Conservation (phyloP, 129 eudicot species). For the Chrysanthemum seticuspe region DNA sequence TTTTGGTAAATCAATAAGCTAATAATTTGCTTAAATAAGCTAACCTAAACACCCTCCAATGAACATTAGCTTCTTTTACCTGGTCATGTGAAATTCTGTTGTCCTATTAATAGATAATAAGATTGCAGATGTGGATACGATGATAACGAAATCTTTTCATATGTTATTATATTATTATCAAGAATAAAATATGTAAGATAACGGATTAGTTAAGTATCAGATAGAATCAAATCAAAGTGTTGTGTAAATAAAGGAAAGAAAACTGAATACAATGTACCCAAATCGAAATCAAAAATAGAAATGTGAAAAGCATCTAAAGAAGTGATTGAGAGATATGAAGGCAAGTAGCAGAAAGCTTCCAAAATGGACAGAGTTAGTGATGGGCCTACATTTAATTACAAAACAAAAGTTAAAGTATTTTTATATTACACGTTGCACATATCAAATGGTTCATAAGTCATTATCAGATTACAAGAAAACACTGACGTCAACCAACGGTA, state of each 20-base stretch:
- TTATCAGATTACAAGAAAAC: conserved; percentile 45
- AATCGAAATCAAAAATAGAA: background rate
- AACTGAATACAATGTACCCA: conserved; percentile 12
- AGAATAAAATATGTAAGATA: background rate
- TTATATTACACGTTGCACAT: conserved; percentile 22
- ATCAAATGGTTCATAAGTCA: conserved; percentile 71
- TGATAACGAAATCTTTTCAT: background rate
- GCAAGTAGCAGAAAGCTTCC: conserved; percentile 45
- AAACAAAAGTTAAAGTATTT: background rate
- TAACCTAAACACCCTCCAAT: background rate
- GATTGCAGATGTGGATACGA: background rate
- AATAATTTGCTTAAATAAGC: no score
- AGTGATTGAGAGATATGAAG: conserved; percentile 22
- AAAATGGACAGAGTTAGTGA: conserved; percentile 36
- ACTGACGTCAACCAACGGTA: conserved; percentile 51
- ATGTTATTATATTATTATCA: no score
- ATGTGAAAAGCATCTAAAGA: conserved; percentile 23
- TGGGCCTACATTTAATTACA: conserved; percentile 23
- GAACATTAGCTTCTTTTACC: background rate
- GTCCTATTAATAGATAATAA: background rate
- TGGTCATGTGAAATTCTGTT: background rate
- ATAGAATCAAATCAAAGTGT: background rate
- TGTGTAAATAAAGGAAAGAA: background rate
- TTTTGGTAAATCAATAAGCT: no score
- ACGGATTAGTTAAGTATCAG: background rate